Evolutionary conservation across 78 protist genomes (phyloP), one percentile per base, ranked within the genome.

Genomic region (Dictyostelium capitatum): DNA sequence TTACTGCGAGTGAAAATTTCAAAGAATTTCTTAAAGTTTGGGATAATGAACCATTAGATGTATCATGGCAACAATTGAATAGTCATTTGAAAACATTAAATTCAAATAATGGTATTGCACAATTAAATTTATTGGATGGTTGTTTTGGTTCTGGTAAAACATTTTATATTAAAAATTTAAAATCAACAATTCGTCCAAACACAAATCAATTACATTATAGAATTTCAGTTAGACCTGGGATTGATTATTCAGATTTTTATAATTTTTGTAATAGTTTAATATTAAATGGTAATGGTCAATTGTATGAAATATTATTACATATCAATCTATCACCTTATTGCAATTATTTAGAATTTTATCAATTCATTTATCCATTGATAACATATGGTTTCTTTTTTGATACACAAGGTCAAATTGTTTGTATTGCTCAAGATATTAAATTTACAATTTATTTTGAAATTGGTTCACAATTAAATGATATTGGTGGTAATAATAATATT

Each of bases 71-170:
- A 11, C 28, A 48, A 9, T 77, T 87, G 20, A 87, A 77, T 37
- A 12, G 23, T 1, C 9, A 19, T 23, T 87, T 83, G 84, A 17
- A 1, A 4, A 8, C 8, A 1, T 17, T 25, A 8, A 74, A 54
- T 43, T 17, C 19, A 46, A 54, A 59, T 32, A 15, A 23, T 74
- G 85, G 85, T 10, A n/a, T 75, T 0, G n/a, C 50, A 7, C 17
- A 20, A 43, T 37, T 87, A 9, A 23, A 23, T 28, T 10, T 87
- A 1, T 72, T 87, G 1, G 14, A 11, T 51, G 93, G 93, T 51
- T 59, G 28, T 1, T 30, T 73, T 77, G 93, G 93, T 25, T 64
- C 80, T n/a, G 93, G 93, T 51, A 87, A 87, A 37, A 51, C 85
- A 7, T 57, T 62, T 4, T 83, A 69, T 46, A 54, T 83, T 23